Conservation (phyloP, 78 protist species). For the slime mould (Dictyostelium discoideum) region DNA sequence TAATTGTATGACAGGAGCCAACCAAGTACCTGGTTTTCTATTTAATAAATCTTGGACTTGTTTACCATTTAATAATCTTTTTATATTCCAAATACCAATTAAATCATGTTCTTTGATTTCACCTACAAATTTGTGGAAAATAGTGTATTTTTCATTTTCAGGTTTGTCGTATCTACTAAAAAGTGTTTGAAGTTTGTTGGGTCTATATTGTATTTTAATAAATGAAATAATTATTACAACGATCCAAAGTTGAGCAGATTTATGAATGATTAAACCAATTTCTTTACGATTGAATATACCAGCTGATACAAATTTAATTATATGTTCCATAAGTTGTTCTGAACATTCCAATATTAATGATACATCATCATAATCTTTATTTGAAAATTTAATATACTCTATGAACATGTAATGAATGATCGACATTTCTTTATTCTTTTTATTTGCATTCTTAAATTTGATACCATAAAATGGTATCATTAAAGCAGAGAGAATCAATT, state of each 20-base stretch:
- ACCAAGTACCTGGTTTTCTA: constrained; percentile 51
- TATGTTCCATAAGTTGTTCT: neutral
- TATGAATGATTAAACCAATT: constrained; percentile 40
- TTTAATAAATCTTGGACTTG: constrained; percentile 48
- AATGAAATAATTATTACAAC: neutral
- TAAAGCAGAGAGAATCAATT: constrained; percentile 9
- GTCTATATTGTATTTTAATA: too few species aligned
- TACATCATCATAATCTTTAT: constrained; percentile 61
- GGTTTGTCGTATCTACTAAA: too few species aligned
- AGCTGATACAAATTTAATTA: neutral
- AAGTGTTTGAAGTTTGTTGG: too few species aligned
- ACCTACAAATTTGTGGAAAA: too few species aligned
- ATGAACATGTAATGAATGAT: constrained; percentile 26
- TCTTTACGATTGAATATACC: constrained; percentile 17
- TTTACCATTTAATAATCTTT: constrained; percentile 71
- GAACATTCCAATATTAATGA: constrained; percentile 33
- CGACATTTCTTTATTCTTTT: constrained; percentile 37
- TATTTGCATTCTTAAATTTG: neutral
- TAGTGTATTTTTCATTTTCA: too few species aligned
- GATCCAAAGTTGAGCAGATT: constrained; percentile 52
- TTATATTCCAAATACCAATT: constrained; percentile 61
- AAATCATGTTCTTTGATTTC: constrained; percentile 21
- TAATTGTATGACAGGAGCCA: constrained; percentile 51
- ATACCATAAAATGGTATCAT: neutral
- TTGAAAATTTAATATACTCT: constrained; percentile 46